Conservation (phyloP, 2,329 filamentous ascomycete species). For the Tolypocladium amazonense region DNA sequence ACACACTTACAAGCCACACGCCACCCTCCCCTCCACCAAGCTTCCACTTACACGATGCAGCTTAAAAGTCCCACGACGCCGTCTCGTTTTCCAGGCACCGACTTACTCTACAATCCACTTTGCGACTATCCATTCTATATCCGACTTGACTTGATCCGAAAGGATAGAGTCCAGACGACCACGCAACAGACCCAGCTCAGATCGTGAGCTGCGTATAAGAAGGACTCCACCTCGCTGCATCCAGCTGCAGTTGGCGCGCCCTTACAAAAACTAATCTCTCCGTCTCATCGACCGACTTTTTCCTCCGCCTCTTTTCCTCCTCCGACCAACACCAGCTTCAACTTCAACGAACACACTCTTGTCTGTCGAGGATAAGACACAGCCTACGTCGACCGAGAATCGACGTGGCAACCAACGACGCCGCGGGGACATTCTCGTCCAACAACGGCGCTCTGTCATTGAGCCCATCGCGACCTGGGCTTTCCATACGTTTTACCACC, state of each 20-base stretch:
- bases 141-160: not conserved
- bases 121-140: not conserved
- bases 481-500: constrained; percentile 5
- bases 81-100: constrained; percentile 1
- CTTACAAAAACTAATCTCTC: not conserved
- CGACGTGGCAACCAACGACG: not conserved
- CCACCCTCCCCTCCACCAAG: not conserved
- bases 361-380: not conserved
- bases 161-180: not conserved
- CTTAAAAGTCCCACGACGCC: not conserved
- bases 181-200: not conserved
- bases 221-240: not conserved
- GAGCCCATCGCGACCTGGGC: not conserved
- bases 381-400: not conserved
- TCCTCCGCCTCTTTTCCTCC: not conserved
- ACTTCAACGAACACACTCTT: not conserved
- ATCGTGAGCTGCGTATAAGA: not conserved
- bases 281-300: not conserved
- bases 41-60: not conserved
- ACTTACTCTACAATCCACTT: not conserved
- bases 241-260: not conserved
- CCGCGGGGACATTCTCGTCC: not conserved
- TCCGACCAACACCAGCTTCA: not conserved
- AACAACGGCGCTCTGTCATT: not conserved
- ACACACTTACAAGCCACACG: not conserved